Evolutionary conservation across 139 green algal species (phyloP).

Genomic region (Haematococcus lacustris): DNA sequence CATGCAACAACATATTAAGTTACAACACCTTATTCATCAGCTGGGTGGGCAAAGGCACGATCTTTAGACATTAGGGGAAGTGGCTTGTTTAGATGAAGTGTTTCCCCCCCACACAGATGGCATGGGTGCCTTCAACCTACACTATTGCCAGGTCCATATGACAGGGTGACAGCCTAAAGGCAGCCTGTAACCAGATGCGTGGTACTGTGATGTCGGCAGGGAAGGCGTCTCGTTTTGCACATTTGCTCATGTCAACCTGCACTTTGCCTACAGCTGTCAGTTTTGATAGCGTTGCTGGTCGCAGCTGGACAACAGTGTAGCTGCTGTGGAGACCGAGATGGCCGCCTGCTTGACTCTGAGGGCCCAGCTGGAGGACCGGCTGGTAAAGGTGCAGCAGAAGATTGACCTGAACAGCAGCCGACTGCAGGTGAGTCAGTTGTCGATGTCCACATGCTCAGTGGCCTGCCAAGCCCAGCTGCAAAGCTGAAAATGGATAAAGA

Average conservation of each 20-base stretch:
- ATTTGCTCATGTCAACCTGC: neutral
- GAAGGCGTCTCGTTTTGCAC: neutral
- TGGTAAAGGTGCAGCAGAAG: neutral
- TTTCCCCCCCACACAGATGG: neutral
- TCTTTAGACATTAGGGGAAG: neutral
- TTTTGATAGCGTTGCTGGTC: neutral
- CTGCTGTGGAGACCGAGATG: neutral
- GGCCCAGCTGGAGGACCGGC: neutral
- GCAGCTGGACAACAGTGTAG: neutral
- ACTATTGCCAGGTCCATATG: neutral
- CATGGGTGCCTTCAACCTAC: neutral
- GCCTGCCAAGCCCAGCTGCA: no score
- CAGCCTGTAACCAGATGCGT: no score
- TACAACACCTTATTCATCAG: no score
- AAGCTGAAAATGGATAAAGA: no score
- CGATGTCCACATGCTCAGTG: neutral
- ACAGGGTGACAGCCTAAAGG: neutral
- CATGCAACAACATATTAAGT: no score
- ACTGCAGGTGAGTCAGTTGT: neutral
- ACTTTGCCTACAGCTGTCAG: neutral
- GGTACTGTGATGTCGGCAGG: neutral
- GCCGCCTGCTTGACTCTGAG: neutral
- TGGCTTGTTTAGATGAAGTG: neutral
- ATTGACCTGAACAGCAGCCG: neutral
- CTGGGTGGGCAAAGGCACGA: neutral